Conservation (phyloP, 2,329 filamentous ascomycete genomes). For the Xylariaceae sp. region DNA sequence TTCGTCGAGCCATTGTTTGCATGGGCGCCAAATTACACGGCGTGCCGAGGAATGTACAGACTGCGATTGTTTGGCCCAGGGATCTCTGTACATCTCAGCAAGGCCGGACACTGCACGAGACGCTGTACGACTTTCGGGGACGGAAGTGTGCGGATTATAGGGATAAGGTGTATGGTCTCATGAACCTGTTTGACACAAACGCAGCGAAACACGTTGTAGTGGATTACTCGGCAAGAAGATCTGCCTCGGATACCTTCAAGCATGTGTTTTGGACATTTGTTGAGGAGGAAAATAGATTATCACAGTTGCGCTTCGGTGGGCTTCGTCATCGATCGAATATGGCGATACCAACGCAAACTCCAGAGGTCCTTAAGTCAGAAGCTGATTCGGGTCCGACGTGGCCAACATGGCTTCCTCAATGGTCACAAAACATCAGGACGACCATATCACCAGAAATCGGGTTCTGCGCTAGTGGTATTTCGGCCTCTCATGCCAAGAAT, state of each 20-base stretch:
- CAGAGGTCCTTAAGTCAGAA: too few species aligned
- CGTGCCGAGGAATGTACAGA: background rate
- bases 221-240: slow-evolving; percentile 8
- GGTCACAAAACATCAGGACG: background rate
- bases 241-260: slow-evolving; percentile 3
- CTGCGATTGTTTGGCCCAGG: background rate
- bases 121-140: background rate
- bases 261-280: slow-evolving; percentile 10
- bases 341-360: too few species aligned
- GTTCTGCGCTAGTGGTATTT: slow-evolving; percentile 14
- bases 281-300: slow-evolving; percentile 4
- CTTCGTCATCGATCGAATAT: background rate
- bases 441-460: background rate
- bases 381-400: too few species aligned
- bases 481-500: slow-evolving; percentile 1
- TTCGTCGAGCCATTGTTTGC: slow-evolving; percentile 12
- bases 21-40: background rate
- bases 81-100: background rate
- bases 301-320: background rate
- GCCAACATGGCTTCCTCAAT: slow-evolving; percentile 19
- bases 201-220: slow-evolving; percentile 2
- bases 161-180: slow-evolving; percentile 20
- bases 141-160: slow-evolving; percentile 7
- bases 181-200: slow-evolving; percentile 7
- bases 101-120: background rate